phyloP scores from a whole-genome alignment of 2,329 filamentous ascomycete genomes.

The Ceratocystis cubensis region DNA sequence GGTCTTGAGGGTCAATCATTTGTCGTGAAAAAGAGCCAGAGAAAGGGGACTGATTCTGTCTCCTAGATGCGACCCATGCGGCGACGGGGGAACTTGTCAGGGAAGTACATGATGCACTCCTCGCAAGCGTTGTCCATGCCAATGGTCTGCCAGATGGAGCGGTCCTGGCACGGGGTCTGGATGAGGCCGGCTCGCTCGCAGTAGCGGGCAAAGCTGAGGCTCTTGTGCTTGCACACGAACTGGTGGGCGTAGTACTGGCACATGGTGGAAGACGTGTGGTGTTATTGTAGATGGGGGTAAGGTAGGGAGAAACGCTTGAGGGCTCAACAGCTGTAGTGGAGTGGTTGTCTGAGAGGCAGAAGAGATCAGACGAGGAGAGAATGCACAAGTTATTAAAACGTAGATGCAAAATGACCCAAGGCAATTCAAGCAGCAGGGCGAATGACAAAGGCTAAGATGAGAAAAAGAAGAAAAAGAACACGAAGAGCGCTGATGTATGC shows the following conservation, averaged over 20 bases:
- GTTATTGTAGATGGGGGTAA: not conserved
- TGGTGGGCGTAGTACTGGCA: conserved; percentile 32
- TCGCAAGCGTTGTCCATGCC: conserved; percentile 29
- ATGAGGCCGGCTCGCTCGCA: conserved; percentile 29
- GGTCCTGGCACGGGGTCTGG: conserved; percentile 29
- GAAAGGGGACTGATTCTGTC: not conserved
- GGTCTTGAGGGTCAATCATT: not conserved
- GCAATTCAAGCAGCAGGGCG: not conserved
- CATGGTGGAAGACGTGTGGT: conserved; percentile 24
- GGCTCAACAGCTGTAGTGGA: not conserved
- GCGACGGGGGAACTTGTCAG: conserved; percentile 24
- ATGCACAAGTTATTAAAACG: conserved; percentile 3
- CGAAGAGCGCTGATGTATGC: conserved; percentile 2
- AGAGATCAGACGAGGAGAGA: not conserved
- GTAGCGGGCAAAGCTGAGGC: conserved; percentile 29
- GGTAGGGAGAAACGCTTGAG: not conserved
- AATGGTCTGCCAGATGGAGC: conserved; percentile 30
- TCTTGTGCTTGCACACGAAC: conserved; percentile 29
- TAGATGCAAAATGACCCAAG: conserved; percentile 7
- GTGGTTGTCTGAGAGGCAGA: not conserved
- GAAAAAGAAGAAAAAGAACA: not conserved
- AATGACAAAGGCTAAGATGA: not conserved
- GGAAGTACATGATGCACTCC: conserved; percentile 28
- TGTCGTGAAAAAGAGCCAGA: no score
- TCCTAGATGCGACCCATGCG: conserved; percentile 14